Percentiles rank a stretch among this genome's conserved stretches.
These are phyloP conservation scores for Drechslerella coelobrocha DNA, from an alignment of 2,329 filamentous ascomycete genomes.

Conservation along the genomic window DNA sequence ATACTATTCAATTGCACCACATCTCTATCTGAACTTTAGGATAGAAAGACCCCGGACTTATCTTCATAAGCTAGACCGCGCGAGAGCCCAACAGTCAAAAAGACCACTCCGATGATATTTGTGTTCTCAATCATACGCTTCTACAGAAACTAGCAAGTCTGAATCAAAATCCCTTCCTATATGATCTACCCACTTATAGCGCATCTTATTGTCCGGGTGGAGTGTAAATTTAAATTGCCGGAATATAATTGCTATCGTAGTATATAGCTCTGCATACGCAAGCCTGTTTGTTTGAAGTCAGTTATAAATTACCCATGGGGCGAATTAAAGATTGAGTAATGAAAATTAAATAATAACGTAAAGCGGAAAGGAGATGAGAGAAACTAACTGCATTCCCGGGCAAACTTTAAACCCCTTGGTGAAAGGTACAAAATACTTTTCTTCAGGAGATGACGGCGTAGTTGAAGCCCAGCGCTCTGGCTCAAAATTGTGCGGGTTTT, in stretches of 20 bases:
- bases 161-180: background rate
- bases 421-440: slow-evolving; percentile 7
- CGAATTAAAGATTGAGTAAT: background rate
- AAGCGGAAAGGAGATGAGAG: background rate
- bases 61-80: background rate
- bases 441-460: background rate
- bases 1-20: background rate
- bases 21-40: background rate
- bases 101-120: background rate
- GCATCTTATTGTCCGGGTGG: background rate
- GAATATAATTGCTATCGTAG: background rate
- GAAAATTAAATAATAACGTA: background rate
- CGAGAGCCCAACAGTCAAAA: background rate
- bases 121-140: slow-evolving; percentile 1
- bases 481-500: slow-evolving; percentile 4
- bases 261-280: background rate
- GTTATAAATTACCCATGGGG: background rate
- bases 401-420: slow-evolving; percentile 2
- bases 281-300: slow-evolving; percentile 1
- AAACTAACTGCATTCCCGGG: slow-evolving; percentile 6
- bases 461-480: slow-evolving; percentile 1
- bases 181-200: slow-evolving; percentile 3
- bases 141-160: background rate
- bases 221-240: background rate
- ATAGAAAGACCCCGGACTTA: background rate